Evolutionary conservation across 345 rosid genomes (phyloP).

Genomic region (Camelina sativa): DNA sequence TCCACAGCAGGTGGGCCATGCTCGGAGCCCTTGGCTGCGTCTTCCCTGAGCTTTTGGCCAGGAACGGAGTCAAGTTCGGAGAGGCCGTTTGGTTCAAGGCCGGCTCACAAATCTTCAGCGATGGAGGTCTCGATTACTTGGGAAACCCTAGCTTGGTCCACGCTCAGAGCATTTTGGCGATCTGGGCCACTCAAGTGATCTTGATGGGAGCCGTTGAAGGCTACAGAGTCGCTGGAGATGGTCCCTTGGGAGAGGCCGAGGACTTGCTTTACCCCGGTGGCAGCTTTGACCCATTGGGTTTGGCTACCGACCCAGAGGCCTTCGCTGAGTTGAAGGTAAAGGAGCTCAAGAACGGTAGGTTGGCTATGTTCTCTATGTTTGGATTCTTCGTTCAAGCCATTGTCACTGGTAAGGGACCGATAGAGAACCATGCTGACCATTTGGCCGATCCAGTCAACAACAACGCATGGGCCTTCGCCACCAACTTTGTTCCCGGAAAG

Average conservation of each 20-base stretch:
- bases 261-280: slow-evolving; percentile 57
- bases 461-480: slow-evolving; percentile 63
- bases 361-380: slow-evolving; percentile 63
- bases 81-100: slow-evolving; percentile 92
- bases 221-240: slow-evolving; percentile 62
- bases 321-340: slow-evolving; percentile 57
- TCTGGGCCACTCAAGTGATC: slow-evolving; percentile 71
- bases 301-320: slow-evolving; percentile 55
- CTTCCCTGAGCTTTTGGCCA: slow-evolving; percentile 58
- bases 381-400: slow-evolving; percentile 65
- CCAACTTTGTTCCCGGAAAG: slow-evolving; percentile 62
- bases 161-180: slow-evolving; percentile 79
- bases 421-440: slow-evolving; percentile 56
- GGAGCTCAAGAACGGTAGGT: slow-evolving; percentile 55
- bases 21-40: slow-evolving; percentile 58
- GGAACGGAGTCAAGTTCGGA: slow-evolving; percentile 79
- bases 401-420: slow-evolving; percentile 56
- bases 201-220: slow-evolving; percentile 88
- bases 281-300: slow-evolving; percentile 56
- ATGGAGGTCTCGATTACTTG: slow-evolving; percentile 79
- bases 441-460: slow-evolving; percentile 58
- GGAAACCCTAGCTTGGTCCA: slow-evolving; percentile 83
- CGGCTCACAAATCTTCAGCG: slow-evolving; percentile 75
- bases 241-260: slow-evolving; percentile 54
- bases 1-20: slow-evolving; percentile 58